These are phyloP conservation scores for Bacidia gigantensis DNA, from an alignment of 495 filamentous ascomycete species.

Conservation along the genomic window DNA sequence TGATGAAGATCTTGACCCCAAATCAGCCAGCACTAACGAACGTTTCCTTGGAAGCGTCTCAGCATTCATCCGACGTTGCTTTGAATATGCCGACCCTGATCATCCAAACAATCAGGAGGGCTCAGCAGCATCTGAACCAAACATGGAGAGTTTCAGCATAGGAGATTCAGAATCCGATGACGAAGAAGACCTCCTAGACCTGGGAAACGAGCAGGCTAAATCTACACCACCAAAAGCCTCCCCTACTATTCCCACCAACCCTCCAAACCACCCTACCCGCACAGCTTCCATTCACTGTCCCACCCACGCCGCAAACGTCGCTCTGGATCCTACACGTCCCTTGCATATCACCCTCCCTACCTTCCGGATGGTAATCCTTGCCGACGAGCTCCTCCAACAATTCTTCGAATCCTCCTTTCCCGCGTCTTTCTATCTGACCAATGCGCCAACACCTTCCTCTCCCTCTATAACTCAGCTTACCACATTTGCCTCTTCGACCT, in stretches of 20 bases:
- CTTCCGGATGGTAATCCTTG: slow-evolving; percentile 96
- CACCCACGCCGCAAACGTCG: slow-evolving; percentile 54
- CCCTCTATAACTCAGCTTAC: slow-evolving; percentile 40
- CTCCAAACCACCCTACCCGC: slow-evolving; percentile 15
- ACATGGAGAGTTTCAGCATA: slow-evolving; percentile 55
- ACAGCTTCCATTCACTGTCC: slow-evolving; percentile 4
- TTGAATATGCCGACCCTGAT: slow-evolving; percentile 96
- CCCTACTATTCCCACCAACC: slow-evolving; percentile 9
- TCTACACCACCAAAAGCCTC: slow-evolving; percentile 13
- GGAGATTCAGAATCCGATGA: slow-evolving; percentile 62
- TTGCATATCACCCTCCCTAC: slow-evolving; percentile 94
- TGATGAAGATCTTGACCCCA: slow-evolving; percentile 24
- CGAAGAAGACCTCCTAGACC: slow-evolving; percentile 55
- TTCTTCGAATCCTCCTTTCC: slow-evolving; percentile 83
- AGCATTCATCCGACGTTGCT: slow-evolving; percentile 89
- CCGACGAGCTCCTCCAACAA: slow-evolving; percentile 85
- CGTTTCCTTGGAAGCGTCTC: slow-evolving; percentile 81
- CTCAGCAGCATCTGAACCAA: slow-evolving; percentile 23
- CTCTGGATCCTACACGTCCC: slow-evolving; percentile 82
- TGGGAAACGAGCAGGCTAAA: slow-evolving; percentile 28
- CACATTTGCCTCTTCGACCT: slow-evolving; percentile 54
- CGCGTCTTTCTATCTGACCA: slow-evolving; percentile 54
- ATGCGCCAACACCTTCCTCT: slow-evolving; percentile 25
- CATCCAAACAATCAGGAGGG: slow-evolving; percentile 42
- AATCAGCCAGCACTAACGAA: slow-evolving; percentile 47